Base-by-base conservation (phyloP, 148 eudicot genomes). In the Rhododendron griersonianum region DNA sequence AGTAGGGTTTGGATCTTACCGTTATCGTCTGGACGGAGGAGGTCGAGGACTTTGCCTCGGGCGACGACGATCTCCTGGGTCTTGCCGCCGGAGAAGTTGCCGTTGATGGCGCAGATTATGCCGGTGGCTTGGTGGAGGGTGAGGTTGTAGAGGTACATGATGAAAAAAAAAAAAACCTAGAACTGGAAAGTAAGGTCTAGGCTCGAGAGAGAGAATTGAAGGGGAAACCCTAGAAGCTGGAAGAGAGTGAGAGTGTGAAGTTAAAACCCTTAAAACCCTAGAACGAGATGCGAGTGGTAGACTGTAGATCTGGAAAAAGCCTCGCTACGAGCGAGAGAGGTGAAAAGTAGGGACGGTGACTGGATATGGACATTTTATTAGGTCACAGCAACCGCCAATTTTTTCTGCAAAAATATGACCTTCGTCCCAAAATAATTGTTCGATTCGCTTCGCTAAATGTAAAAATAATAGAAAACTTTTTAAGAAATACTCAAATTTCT, bases 1-100 rank as follows among this genome's bases (percentile, higher is more conserved):
- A 97, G 92, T 18, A 95, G 84, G 50, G 99, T 94, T 87, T 97
- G 98, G 86, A 97, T 91, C 89, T 97, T 95, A 90, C 99, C 99
- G 81, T 86, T 93, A 15, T 93, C 98, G 83, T 97, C 99, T 79
- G 99, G 99, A 15, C 99, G 95, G 0, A 95, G 87, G 61, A 97
- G 95, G 84, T 93, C 98, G 80, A 97, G 95, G 5, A 93, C 91
- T 86, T 97, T 97, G 57, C 98, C 99, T 0, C 98, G 84, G 2
- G 96, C 96, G 37, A 95, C 98, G 1, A 89, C 98, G 71, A 97
- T 95, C 87, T 97, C 98, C 78, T 94, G 98, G 45, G 86, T 21
- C 80, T 94, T 95, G 0, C 94, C 92, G 55, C 99, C 99, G 83
- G 98, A 95, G 87, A 97, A 97, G 93, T 88, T 94, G 14, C 98